Conservation (phyloP, 192 early-diverging fungal species). For the Helicostylum pulchrum region DNA sequence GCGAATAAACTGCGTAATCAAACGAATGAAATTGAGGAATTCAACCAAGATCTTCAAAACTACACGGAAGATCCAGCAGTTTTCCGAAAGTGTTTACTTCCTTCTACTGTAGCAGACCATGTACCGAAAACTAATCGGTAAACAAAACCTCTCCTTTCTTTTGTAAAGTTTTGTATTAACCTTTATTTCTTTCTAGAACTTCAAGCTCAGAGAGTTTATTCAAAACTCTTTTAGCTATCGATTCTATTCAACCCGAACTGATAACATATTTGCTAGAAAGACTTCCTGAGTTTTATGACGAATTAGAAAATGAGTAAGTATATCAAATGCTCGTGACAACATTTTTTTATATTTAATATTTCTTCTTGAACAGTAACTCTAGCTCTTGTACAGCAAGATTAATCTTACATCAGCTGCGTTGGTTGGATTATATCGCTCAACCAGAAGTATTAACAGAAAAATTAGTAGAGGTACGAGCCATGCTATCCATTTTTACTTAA, state of each 20-base stretch:
- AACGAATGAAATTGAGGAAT: neutral
- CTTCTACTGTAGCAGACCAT: conserved; percentile 1
- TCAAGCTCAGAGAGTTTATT: conserved; percentile 53
- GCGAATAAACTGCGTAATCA: conserved; percentile 1
- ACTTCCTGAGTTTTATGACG: conserved; percentile 57
- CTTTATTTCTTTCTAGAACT: conserved; percentile 2
- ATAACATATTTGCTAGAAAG: conserved; percentile 53
- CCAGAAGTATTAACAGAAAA: conserved; percentile 57
- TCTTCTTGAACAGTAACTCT: conserved; percentile 33
- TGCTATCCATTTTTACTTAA: no score
- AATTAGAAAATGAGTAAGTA: conserved; percentile 37
- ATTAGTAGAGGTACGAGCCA: conserved; percentile 53
- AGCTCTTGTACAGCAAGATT: conserved; percentile 51
- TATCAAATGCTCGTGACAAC: neutral
- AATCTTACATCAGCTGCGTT: conserved; percentile 70
- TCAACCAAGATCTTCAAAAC: conserved; percentile 14
- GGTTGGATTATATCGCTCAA: conserved; percentile 71
- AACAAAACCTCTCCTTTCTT: no score
- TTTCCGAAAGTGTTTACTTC: conserved; percentile 24
- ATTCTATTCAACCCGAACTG: conserved; percentile 55
- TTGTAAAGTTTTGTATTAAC: neutral
- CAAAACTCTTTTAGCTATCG: conserved; percentile 56
- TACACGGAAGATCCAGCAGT: conserved; percentile 7
- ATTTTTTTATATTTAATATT: neutral
- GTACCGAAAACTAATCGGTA: conserved; percentile 10